phyloP scores from a whole-genome alignment of 768 basidiomycete genomes.

The Trametes maxima region DNA sequence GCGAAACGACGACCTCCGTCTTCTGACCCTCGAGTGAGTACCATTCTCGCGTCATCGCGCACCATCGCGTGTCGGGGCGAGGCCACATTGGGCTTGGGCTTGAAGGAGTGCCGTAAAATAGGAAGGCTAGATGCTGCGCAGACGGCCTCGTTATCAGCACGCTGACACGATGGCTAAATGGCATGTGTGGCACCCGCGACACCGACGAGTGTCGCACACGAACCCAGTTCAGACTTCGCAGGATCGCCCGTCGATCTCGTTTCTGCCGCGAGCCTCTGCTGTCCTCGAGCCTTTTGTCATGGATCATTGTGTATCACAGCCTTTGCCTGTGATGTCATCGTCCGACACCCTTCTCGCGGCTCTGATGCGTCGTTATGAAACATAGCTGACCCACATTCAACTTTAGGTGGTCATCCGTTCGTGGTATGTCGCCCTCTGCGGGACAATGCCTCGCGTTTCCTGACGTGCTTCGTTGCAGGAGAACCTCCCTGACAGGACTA shows the following conservation, averaged over 20 bases:
- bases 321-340: slow-evolving; percentile 6
- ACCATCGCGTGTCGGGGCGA: slow-evolving; percentile 7
- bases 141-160: slow-evolving; percentile 13
- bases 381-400: slow-evolving; percentile 15
- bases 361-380: slow-evolving; percentile 7
- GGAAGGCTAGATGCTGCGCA: background rate
- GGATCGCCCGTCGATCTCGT: slow-evolving; percentile 5
- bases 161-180: slow-evolving; percentile 1
- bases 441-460: background rate
- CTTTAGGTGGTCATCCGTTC: slow-evolving; percentile 74
- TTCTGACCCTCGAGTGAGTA: slow-evolving; percentile 75
- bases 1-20: slow-evolving; percentile 80
- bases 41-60: slow-evolving; percentile 14
- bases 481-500: slow-evolving; percentile 75
- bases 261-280: slow-evolving; percentile 11
- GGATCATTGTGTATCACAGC: background rate
- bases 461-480: slow-evolving; percentile 43
- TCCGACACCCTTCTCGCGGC: background rate
- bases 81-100: background rate
- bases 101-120: slow-evolving; percentile 3
- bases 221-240: slow-evolving; percentile 12
- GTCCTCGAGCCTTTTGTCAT: background rate
- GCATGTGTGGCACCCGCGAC: background rate
- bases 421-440: slow-evolving; percentile 50
- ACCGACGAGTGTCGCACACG: background rate